Percentiles rank a stretch among this genome's conserved stretches.
These are phyloP conservation scores for Coemansia sp. DNA, from an alignment of 192 early-diverging fungal species.

Conservation along the genomic window DNA sequence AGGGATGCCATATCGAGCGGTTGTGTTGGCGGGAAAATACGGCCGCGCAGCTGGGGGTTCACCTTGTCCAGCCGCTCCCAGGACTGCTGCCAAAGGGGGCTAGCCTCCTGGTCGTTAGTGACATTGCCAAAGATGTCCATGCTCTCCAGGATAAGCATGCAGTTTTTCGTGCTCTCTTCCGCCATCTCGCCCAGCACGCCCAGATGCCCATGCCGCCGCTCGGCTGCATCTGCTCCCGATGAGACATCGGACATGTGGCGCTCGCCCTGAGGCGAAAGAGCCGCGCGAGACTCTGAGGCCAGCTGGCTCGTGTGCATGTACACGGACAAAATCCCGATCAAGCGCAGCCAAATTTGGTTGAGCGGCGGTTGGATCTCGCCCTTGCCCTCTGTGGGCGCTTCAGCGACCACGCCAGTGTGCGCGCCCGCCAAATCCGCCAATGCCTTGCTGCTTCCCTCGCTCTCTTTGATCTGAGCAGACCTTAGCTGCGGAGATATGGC, in stretches of 20 bases:
- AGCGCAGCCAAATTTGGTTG: slow-evolving; percentile 37
- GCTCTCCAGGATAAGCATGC: slow-evolving; percentile 45
- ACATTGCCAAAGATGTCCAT: slow-evolving; percentile 36
- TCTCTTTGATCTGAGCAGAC: neutral
- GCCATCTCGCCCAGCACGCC: slow-evolving; percentile 50
- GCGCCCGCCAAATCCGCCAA: neutral
- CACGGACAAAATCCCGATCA: slow-evolving; percentile 27
- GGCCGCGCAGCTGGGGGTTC: slow-evolving; percentile 33
- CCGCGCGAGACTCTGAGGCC: slow-evolving; percentile 17
- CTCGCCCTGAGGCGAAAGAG: slow-evolving; percentile 1
- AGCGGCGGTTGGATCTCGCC: slow-evolving; percentile 10
- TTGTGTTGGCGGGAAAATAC: slow-evolving; percentile 25
- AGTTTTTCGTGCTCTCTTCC: slow-evolving; percentile 44
- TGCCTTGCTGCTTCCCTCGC: neutral
- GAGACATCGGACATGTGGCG: neutral
- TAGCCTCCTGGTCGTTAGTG: slow-evolving; percentile 9
- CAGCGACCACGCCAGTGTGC: slow-evolving; percentile 1
- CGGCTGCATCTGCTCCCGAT: neutral
- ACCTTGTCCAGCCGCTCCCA: slow-evolving; percentile 41
- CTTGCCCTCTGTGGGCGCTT: neutral
- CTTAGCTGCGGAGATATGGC: neutral
- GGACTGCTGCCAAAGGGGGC: slow-evolving; percentile 22
- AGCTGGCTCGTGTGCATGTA: slow-evolving; percentile 44
- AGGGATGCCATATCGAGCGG: neutral
- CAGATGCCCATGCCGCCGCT: slow-evolving; percentile 26